Base-by-base conservation (phyloP, 176 grass and related monocot genomes). In the Saccharum officinarum region DNA sequence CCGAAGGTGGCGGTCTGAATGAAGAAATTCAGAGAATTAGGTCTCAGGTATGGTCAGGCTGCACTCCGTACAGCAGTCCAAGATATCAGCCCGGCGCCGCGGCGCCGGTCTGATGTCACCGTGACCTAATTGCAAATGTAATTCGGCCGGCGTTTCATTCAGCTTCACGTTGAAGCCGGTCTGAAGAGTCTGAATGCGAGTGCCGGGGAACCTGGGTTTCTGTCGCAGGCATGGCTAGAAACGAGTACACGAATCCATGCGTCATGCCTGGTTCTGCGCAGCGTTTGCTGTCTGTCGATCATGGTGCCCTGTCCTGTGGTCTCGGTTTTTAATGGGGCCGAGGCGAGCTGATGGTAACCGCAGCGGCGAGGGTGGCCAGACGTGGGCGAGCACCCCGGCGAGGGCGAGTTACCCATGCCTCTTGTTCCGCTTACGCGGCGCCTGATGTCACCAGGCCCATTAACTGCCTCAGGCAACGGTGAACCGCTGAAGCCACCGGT, bases 221-320 rank as follows among this genome's bases (percentile, higher is more conserved):
- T 59, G 73, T 59, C 28, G 66, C 80, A 79, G 80, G 80, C 80
- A 80, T 76, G 85, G 85, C 49, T 84, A 45, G 17, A 83, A 91
- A 80, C 2, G 4, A 13, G 85, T 62, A 87, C 89, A 91, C 80
- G 89, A 86, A 20, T 52, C 59, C 69, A 62, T 10, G 15, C 15
- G 44, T 7, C 69, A 62, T 15, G 15, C 15, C 55, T 7, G 42
- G 6, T 31, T 77, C 34, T 34, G 31, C 22, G 38, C 66, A 30
- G 71, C 28, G 68, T 59, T 83, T 65, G 74, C 37, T 44, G 74
- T 59, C 34, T 41, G 75, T 30, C 6, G 81, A 30, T 33, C 75
- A 41, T 46, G 84, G 57, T 39, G 71, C 23, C 18, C 18, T 3
- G 55, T 47, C 44, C 52, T 57, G 18, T 46, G 55, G 78, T 20